These are phyloP conservation scores for Fistulinella cinereoalba DNA, from an alignment of 1,284 basidiomycete species.

Conservation along the genomic window DNA sequence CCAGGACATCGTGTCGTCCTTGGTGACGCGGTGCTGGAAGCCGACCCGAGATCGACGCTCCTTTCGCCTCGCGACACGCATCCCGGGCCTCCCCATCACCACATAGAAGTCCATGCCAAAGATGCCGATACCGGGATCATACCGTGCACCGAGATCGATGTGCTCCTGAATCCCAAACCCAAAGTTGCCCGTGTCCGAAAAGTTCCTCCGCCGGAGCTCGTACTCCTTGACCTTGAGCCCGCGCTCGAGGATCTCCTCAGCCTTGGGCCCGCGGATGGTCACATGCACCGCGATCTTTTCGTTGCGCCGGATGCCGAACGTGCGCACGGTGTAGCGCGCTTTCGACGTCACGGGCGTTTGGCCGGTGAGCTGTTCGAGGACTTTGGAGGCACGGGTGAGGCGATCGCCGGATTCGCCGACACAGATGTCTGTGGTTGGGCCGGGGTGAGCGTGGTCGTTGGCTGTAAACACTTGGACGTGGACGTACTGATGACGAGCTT, in stretches of 20 bases:
- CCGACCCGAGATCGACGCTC: constrained; percentile 87
- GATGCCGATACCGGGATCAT: constrained; percentile 96
- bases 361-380: constrained; percentile 98
- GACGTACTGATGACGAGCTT: constrained; percentile 99
- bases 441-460: neutral
- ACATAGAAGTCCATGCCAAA: constrained; percentile 99
- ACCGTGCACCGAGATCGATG: constrained; percentile 98
- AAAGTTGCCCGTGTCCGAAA: constrained; percentile 98
- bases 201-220: constrained; percentile 92
- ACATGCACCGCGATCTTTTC: constrained; percentile 99
- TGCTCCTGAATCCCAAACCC: constrained; percentile 98
- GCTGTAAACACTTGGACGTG: too few relatives aligned
- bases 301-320: constrained; percentile 99
- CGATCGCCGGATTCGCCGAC: constrained; percentile 99
- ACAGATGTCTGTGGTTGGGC: constrained; percentile 81
- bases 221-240: constrained; percentile 99
- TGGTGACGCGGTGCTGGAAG: constrained; percentile 83
- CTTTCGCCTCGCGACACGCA: constrained; percentile 90
- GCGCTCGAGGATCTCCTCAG: constrained; percentile 99
- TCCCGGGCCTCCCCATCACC: constrained; percentile 96
- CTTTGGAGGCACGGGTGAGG: constrained; percentile 98
- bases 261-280: constrained; percentile 98
- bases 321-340: constrained; percentile 99
- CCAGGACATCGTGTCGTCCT: constrained; percentile 95
- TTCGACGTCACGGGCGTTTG: constrained; percentile 99